These are phyloP conservation scores for Pyrrhoderma lamaoense DNA, from an alignment of 1,284 basidiomycete genomes.

Conservation along the genomic window DNA sequence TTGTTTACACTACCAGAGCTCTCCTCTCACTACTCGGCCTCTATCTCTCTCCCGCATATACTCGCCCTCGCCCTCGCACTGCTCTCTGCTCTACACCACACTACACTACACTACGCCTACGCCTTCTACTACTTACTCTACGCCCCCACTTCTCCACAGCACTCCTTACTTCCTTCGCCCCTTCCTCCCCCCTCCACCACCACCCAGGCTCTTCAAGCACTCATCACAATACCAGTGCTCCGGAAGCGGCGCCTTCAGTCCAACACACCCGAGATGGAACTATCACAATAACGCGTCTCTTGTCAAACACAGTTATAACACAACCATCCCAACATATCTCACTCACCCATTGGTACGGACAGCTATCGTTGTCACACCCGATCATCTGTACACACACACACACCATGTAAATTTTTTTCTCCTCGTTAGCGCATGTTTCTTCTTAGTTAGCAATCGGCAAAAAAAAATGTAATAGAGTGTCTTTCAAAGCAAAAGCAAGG, in stretches of 20 bases:
- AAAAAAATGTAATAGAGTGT: not conserved
- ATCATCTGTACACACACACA: no score
- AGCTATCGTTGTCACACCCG: constrained; percentile 59
- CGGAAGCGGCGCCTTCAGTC: constrained; percentile 23
- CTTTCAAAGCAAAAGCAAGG: not conserved
- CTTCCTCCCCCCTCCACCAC: constrained; percentile 9
- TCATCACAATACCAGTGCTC: constrained; percentile 25
- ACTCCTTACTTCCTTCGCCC: constrained; percentile 3
- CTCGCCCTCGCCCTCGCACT: no score
- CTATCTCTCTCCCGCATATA: no score
- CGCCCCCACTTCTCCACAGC: not conserved
- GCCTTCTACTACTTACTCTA: no score
- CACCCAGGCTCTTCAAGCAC: constrained; percentile 18
- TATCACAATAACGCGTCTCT: constrained; percentile 4
- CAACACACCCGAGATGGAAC: constrained; percentile 26
- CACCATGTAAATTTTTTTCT: no score
- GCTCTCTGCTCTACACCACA: no score
- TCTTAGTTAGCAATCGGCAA: not conserved
- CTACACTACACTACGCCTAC: no score
- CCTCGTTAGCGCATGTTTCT: no score
- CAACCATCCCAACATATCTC: constrained; percentile 3
- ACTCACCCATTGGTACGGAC: constrained; percentile 65
- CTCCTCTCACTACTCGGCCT: no score
- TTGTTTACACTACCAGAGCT: no score
- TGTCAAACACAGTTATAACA: not conserved